Evolutionary conservation across 352 stramenopile species (phyloP).

Genomic region (Blastocystis sp.): DNA sequence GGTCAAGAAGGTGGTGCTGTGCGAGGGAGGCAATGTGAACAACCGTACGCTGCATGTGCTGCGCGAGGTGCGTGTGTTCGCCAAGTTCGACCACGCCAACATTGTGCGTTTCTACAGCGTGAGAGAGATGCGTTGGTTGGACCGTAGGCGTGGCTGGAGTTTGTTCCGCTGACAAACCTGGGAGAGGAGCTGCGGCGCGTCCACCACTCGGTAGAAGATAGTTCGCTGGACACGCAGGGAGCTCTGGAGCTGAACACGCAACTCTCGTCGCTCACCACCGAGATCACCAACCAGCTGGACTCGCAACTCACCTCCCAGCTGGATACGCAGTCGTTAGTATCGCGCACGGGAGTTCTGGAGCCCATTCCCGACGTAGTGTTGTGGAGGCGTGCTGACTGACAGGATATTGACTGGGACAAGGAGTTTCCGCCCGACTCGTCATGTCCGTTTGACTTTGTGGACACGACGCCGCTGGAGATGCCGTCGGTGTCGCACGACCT

Average conservation of each 20-base stretch:
- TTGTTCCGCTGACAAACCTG: neutral
- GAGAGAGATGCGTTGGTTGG: neutral
- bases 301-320: neutral
- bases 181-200: neutral
- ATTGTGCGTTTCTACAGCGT: constrained; percentile 72
- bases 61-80: constrained; percentile 74
- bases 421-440: neutral
- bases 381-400: neutral
- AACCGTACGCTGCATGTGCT: constrained; percentile 61
- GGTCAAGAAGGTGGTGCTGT: constrained; percentile 23
- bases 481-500: neutral
- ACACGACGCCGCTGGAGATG: neutral
- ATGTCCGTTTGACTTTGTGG: constrained; percentile 58
- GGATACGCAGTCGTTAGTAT: neutral
- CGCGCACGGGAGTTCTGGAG: neutral
- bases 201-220: neutral
- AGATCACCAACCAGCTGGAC: neutral
- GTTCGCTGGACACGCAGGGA: neutral
- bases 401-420: constrained; percentile 2
- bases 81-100: constrained; percentile 71
- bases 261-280: neutral
- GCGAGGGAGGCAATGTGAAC: constrained; percentile 49
- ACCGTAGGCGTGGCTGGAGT: constrained; percentile 2
- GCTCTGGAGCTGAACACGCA: neutral
- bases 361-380: neutral